Conservation (phyloP, 768 basidiomycete genomes). For the Candolleomyces aberdarensis region DNA sequence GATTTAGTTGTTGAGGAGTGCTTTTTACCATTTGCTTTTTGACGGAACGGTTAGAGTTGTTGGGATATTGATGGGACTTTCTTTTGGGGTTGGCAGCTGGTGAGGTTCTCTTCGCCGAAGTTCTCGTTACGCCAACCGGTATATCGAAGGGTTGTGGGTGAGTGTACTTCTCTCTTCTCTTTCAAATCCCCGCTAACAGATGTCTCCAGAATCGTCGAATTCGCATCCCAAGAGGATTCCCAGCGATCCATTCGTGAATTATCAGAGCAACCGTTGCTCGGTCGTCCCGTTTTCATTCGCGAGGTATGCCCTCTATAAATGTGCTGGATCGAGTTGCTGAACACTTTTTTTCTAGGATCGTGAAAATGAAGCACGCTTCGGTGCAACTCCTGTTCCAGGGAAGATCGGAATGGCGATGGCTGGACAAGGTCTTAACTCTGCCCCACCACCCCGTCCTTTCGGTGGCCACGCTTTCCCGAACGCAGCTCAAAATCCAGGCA, state of each 20-base stretch:
- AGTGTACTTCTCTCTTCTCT: conserved; percentile 30
- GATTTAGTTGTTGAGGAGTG: conserved; percentile 4
- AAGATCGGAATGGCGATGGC: conserved; percentile 97
- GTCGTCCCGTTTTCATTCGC: conserved; percentile 93
- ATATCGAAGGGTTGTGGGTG: conserved; percentile 99
- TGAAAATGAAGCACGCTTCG: conserved; percentile 93
- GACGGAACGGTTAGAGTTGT: conserved; percentile 5
- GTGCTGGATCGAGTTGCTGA: background rate
- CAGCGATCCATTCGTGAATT: conserved; percentile 88
- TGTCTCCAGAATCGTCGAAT: conserved; percentile 84
- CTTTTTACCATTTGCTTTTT: conserved; percentile 6
- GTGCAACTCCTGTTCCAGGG: conserved; percentile 91
- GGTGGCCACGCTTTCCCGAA: conserved; percentile 56
- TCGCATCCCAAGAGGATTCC: conserved; percentile 83
- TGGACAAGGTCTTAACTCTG: conserved; percentile 78
- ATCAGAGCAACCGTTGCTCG: conserved; percentile 85
- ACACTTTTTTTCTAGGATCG: conserved; percentile 65
- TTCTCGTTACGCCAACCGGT: conserved; percentile 93
- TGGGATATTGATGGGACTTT: conserved; percentile 81
- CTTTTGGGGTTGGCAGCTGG: conserved; percentile 92
- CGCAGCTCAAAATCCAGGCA: conserved; percentile 78
- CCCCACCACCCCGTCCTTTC: conserved; percentile 75
- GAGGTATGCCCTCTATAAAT: conserved; percentile 54
- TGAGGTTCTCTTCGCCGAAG: conserved; percentile 99
- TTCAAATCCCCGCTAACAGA: conserved; percentile 14